Evolutionary conservation across 1,284 basidiomycete species (phyloP).

Genomic region (Microstroma glucosiphilum): DNA sequence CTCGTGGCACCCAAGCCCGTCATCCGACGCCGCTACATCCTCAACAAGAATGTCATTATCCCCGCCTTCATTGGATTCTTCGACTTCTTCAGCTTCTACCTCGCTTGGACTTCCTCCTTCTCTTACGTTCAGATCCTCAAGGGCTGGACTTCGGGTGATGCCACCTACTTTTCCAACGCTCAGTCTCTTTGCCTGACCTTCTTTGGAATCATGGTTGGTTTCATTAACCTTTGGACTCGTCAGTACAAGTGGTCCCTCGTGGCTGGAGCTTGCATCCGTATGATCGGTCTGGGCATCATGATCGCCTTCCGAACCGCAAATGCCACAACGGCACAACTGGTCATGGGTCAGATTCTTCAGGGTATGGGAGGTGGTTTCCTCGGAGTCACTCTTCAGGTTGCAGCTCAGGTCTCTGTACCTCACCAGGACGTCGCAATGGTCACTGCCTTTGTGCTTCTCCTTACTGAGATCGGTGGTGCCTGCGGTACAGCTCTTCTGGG

Average conservation of each 20-base stretch:
- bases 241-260: constrained; percentile 46
- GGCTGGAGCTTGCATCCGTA: constrained; percentile 33
- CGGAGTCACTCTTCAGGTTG: constrained; percentile 41
- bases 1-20: constrained; percentile 38
- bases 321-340: constrained; percentile 39
- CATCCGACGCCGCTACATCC: constrained; percentile 35
- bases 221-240: constrained; percentile 33
- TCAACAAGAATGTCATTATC: constrained; percentile 45
- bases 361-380: constrained; percentile 47
- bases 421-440: constrained; percentile 50
- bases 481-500: constrained; percentile 40
- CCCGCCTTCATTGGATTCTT: constrained; percentile 42
- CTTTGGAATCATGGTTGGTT: constrained; percentile 45
- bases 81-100: constrained; percentile 46
- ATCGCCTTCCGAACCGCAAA: constrained; percentile 36
- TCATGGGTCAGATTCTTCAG: constrained; percentile 46
- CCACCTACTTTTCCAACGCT: constrained; percentile 41
- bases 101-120: constrained; percentile 37
- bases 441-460: constrained; percentile 45
- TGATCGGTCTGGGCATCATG: constrained; percentile 47
- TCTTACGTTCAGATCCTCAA: constrained; percentile 27
- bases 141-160: constrained; percentile 20
- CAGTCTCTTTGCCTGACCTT: constrained; percentile 41
- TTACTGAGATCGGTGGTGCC: constrained; percentile 43
- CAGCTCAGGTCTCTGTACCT: constrained; percentile 45